A percentile compares a stretch with the other conserved stretches of the same genome.
Evolutionary conservation across 129 eudicot genomes (phyloP).

Genomic region (Smallanthus sonchifolius): DNA sequence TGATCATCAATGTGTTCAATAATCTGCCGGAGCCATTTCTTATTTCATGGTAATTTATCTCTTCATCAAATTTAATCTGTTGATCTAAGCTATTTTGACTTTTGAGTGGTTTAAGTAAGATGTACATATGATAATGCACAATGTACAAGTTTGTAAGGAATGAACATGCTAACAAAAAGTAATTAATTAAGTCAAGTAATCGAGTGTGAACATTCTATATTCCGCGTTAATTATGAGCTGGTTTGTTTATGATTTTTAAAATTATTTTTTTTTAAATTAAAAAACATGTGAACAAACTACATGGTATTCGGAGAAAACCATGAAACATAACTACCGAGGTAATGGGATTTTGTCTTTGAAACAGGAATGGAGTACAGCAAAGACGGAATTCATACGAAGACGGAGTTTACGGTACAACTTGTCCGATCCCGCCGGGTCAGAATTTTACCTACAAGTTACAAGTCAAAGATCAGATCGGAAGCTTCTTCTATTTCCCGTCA

Average conservation of each 20-base stretch:
- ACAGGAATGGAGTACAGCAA: constrained; percentile 84
- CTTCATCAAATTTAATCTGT: constrained; percentile 14
- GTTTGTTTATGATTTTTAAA: too few species aligned
- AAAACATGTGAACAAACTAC: background rate
- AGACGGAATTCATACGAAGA: constrained; percentile 78
- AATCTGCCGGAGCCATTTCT: constrained; percentile 78
- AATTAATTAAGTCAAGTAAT: background rate
- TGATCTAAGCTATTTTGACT: background rate
- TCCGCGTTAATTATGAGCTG: constrained; percentile 20
- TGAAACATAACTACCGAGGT: background rate
- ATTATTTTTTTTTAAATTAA: background rate
- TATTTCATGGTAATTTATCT: constrained; percentile 61
- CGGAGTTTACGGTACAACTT: constrained; percentile 84
- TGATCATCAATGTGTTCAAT: constrained; percentile 76
- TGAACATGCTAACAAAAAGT: background rate
- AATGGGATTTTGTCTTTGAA: background rate
- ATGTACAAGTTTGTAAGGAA: background rate
- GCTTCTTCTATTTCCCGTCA: constrained; percentile 85
- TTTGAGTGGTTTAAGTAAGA: background rate
- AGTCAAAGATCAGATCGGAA: constrained; percentile 90
- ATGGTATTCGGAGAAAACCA: background rate
- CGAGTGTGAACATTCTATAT: constrained; percentile 18
- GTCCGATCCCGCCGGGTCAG: constrained; percentile 88
- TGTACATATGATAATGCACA: background rate
- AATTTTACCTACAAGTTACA: constrained; percentile 79